phyloP scores from a whole-genome alignment of 805 yeast species.

The Nakazawaea populi region DNA sequence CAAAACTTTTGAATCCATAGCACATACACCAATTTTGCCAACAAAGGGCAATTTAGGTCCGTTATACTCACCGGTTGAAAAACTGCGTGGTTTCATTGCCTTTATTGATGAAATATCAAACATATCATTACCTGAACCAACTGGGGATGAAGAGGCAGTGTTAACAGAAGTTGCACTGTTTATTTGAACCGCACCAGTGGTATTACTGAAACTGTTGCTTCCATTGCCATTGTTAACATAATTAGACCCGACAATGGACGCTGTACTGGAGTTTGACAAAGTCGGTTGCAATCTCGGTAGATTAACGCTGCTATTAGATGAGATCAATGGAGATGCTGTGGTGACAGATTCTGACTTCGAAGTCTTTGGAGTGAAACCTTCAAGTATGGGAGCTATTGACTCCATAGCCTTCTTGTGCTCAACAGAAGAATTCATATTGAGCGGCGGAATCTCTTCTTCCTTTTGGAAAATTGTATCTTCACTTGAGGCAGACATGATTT shows the following conservation, averaged over 20 bases:
- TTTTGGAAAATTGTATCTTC: conserved; percentile 17
- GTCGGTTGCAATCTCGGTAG: conserved; percentile 10
- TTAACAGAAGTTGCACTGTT: conserved; percentile 3
- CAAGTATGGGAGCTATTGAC: conserved; percentile 73
- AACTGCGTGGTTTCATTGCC: conserved; percentile 18
- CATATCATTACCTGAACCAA: conserved; percentile 2
- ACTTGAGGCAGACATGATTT: background rate
- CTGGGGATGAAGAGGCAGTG: conserved; percentile 11
- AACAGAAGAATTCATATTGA: conserved; percentile 25
- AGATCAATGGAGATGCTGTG: conserved; percentile 11
- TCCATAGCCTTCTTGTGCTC: conserved; percentile 60
- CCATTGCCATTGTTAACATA: background rate
- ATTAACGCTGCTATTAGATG: conserved; percentile 7
- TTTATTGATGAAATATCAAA: background rate
- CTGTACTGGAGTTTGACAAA: conserved; percentile 7
- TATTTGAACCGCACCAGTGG: background rate
- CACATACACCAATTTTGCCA: conserved; percentile 97
- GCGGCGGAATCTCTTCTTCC: conserved; percentile 17
- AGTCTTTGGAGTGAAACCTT: conserved; percentile 67
- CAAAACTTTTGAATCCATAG: conserved; percentile 95
- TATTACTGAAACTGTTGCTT: background rate
- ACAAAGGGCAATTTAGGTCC: conserved; percentile 58
- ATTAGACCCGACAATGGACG: conserved; percentile 3
- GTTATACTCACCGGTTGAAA: conserved; percentile 31
- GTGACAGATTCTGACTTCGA: conserved; percentile 32